Conservation (phyloP, 148 eudicot genomes). For the Cornus suecica region DNA sequence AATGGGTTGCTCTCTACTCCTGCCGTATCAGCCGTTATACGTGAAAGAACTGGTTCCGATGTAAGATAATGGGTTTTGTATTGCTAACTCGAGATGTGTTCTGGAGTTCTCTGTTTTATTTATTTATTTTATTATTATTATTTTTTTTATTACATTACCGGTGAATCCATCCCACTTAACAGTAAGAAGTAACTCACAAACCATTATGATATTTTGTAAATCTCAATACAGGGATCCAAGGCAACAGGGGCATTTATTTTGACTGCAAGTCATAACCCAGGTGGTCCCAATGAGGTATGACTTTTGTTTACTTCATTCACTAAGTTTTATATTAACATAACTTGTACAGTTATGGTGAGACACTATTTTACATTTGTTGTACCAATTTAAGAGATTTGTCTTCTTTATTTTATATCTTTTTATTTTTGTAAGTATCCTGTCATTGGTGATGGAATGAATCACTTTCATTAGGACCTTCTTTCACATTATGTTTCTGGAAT, state of each 20-base stretch:
- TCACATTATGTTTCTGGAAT: neutral
- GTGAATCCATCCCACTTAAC: neutral
- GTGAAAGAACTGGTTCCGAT: conserved; percentile 88
- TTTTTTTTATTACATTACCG: neutral
- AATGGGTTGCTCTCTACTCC: conserved; percentile 91
- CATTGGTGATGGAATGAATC: neutral
- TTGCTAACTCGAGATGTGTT: neutral
- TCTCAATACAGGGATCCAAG: conserved; percentile 61
- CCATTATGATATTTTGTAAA: neutral
- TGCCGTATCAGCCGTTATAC: conserved; percentile 95
- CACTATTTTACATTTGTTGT: neutral
- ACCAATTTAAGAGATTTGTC: neutral
- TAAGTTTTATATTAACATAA: neutral
- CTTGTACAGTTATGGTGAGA: neutral
- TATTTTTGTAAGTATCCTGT: neutral
- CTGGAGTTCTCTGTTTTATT: conserved; percentile 5
- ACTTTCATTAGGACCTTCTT: neutral
- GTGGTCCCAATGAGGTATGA: conserved; percentile 89
- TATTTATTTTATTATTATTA: too few relatives aligned
- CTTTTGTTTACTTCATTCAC: neutral
- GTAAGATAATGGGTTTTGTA: conserved; percentile 45
- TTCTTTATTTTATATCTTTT: neutral
- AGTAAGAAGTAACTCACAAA: neutral
- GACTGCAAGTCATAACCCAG: conserved; percentile 99
- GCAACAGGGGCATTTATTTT: conserved; percentile 88